Percentiles rank a stretch among this genome's conserved stretches.
Conservation (phyloP, 2,329 filamentous ascomycete genomes). For the Fusarium sp. region DNA sequence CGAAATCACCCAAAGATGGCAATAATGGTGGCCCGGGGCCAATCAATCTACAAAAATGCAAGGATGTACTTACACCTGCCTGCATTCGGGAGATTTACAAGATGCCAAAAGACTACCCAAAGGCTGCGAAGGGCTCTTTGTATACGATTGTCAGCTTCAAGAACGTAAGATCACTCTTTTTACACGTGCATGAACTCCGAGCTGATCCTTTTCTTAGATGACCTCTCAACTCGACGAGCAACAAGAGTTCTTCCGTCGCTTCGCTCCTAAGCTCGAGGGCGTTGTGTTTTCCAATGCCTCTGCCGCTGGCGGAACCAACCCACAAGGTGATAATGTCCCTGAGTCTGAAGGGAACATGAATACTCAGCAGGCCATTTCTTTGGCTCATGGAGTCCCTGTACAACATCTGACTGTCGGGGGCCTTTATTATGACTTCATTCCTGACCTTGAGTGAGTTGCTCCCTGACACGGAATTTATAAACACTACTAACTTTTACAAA, state of each 20-base stretch:
- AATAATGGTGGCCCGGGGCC: conserved; percentile 23
- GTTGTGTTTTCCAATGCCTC: conserved; percentile 68
- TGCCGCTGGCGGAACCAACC: conserved; percentile 68
- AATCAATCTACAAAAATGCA: conserved; percentile 50
- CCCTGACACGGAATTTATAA: neutral
- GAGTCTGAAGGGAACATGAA: conserved; percentile 56
- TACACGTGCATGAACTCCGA: neutral
- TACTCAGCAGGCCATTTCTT: conserved; percentile 52
- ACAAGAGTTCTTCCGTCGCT: conserved; percentile 66
- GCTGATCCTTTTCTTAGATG: conserved; percentile 52
- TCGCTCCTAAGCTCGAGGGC: conserved; percentile 63
- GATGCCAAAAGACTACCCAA: conserved; percentile 62
- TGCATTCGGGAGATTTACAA: conserved; percentile 62
- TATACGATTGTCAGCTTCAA: conserved; percentile 70
- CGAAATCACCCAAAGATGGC: conserved; percentile 8
- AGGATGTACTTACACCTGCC: conserved; percentile 56
- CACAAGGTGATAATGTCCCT: conserved; percentile 55
- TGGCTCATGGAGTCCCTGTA: conserved; percentile 53
- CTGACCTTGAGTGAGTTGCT: conserved; percentile 53
- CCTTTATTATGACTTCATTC: conserved; percentile 47
- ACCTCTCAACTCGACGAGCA: conserved; percentile 68
- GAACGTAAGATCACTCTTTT: conserved; percentile 46
- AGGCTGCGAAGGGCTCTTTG: conserved; percentile 69
- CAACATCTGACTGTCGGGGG: conserved; percentile 52
- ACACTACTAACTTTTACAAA: neutral